These are phyloP conservation scores for Globisporangium abappressorium DNA, from an alignment of 352 stramenopile genomes.

Conservation along the genomic window DNA sequence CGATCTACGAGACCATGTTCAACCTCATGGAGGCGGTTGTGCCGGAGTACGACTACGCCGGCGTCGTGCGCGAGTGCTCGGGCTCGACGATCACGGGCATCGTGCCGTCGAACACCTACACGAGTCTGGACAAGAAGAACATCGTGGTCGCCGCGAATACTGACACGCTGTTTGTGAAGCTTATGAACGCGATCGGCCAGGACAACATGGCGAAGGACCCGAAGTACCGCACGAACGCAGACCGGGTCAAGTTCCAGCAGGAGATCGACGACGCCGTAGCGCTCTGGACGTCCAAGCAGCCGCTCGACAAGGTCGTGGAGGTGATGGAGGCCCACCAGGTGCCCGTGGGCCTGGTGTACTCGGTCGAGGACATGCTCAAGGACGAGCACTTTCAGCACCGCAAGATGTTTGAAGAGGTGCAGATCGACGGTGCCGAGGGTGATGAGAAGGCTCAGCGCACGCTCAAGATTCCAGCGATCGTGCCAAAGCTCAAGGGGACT, in stretches of 20 bases:
- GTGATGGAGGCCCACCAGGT: constrained; percentile 58
- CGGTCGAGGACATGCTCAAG: constrained; percentile 73
- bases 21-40: constrained; percentile 85
- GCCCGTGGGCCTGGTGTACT: constrained; percentile 75
- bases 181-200: constrained; percentile 71
- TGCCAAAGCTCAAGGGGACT: constrained; percentile 65
- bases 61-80: constrained; percentile 75
- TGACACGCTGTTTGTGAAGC: constrained; percentile 74
- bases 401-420: constrained; percentile 72
- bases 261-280: constrained; percentile 65
- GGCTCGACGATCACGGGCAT: constrained; percentile 87
- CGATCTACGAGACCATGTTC: constrained; percentile 89
- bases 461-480: constrained; percentile 72
- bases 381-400: constrained; percentile 74
- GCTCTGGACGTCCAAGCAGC: constrained; percentile 47
- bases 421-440: constrained; percentile 33
- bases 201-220: constrained; percentile 49
- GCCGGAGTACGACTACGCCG: constrained; percentile 82
- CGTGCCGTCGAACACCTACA: constrained; percentile 86
- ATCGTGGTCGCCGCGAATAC: constrained; percentile 87
- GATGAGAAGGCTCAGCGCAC: constrained; percentile 16
- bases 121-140: constrained; percentile 76
- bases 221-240: constrained; percentile 66
- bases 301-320: constrained; percentile 42
- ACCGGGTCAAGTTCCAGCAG: constrained; percentile 54